Base-by-base conservation (phyloP, 768 basidiomycete species). In the Cystobasidium onofrii region DNA sequence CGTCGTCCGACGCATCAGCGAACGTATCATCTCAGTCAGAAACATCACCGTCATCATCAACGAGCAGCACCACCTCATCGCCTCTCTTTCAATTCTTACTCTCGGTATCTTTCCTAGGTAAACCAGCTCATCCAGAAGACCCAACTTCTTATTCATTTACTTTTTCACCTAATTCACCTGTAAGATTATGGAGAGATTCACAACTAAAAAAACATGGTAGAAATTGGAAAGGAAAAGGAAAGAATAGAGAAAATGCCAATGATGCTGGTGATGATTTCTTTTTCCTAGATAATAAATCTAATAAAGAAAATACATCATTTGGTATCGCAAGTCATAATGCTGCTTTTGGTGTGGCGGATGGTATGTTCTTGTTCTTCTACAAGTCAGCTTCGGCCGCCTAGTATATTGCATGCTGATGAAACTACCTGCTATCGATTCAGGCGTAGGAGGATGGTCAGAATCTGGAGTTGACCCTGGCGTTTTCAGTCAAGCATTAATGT, bases 401-500 rank as follows among this genome's bases (percentile, higher is more conserved):
- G n/a, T n/a, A n/a, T n/a, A n/a, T n/a, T n/a, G n/a, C n/a, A n/a
- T n/a, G n/a, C n/a, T n/a, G n/a, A n/a, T n/a, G n/a, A n/a, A n/a
- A n/a, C n/a, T n/a, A n/a, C n/a, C n/a, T n/a, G n/a, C n/a, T n/a
- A n/a, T n/a, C n/a, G n/a, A n/a, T n/a, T n/a, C n/a, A 60, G 57
- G 57, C 15, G 93, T 96, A 1, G 92, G 92, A 1, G 92, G 93
- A 39, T 96, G 93, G 93, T 85, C 86, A 54, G 86, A 88, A 52
- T 86, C 86, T 36, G 89, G 91, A n/a, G 86, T 91, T 64, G 92
- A 95, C 81, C 91, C 91, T 0, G 88, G 91, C 0, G 82, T 94
- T 52, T 96, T 94, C 83, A 88, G 91, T 1, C 92, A 95, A 81
- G 86, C 91, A 0, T 83, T 96, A 69, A 92, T 93, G 89, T 88